These are phyloP conservation scores for Inga laurina DNA, from an alignment of 306 rosid species.

Conservation along the genomic window DNA sequence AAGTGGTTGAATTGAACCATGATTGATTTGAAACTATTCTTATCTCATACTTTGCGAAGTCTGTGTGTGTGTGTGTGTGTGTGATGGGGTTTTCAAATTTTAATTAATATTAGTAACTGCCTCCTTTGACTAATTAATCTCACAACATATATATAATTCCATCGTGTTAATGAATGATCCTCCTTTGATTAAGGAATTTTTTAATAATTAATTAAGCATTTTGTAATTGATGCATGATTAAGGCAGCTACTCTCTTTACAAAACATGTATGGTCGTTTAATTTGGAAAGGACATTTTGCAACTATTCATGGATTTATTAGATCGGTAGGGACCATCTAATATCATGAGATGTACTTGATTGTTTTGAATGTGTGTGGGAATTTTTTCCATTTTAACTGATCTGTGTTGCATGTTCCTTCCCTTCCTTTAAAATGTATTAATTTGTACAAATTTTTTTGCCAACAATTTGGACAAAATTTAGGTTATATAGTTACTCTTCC, in stretches of 20 bases:
- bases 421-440: too few relatives aligned
- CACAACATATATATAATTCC: conserved; percentile 26
- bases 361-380: not conserved
- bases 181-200: conserved; percentile 28
- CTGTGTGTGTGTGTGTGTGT: not conserved
- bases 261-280: conserved; percentile 37
- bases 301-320: conserved; percentile 33
- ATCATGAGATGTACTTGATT: conserved; percentile 31
- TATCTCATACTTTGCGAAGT: not conserved
- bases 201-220: conserved; percentile 19
- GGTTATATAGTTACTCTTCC: not conserved
- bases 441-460: too few relatives aligned
- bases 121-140: conserved; percentile 31
- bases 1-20: not conserved
- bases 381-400: not conserved
- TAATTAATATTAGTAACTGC: conserved; percentile 28
- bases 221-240: conserved; percentile 31
- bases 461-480: not conserved
- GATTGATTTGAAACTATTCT: conserved; percentile 12
- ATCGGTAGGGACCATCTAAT: conserved; percentile 43
- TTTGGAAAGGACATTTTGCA: conserved; percentile 23
- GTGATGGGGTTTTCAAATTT: conserved; percentile 18
- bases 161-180: conserved; percentile 43
- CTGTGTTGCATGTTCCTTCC: too few relatives aligned
- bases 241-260: conserved; percentile 39